Conservation (phyloP, 2,329 filamentous ascomycete species). For the Cordyceps cicadae region DNA sequence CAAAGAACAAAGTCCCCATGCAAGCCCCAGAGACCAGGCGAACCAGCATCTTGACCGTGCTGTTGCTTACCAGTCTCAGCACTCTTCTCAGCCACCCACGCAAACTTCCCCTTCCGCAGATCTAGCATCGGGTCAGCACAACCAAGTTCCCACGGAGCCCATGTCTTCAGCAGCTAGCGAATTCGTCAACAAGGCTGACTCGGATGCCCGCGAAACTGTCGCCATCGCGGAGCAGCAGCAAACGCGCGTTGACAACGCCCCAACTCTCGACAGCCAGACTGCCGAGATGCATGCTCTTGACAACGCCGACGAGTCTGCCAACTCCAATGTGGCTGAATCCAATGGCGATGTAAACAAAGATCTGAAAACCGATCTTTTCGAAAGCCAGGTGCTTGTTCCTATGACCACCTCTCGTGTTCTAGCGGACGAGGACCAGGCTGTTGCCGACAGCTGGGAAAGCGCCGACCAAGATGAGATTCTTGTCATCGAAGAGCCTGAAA, state of each 20-base stretch:
- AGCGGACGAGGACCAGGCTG: constrained; percentile 46
- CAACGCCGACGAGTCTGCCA: constrained; percentile 20
- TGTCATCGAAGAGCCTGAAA: constrained; percentile 57
- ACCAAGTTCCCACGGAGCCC: constrained; percentile 44
- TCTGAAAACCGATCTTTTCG: constrained; percentile 31
- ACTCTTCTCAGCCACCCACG: constrained; percentile 17
- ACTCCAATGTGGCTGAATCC: constrained; percentile 37
- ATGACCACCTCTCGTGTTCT: constrained; percentile 40
- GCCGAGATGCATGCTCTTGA: constrained; percentile 13
- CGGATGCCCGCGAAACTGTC: constrained; percentile 56
- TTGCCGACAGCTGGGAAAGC: constrained; percentile 89
- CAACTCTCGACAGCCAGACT: constrained; percentile 16
- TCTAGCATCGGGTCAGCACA: constrained; percentile 18
- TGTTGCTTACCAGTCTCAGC: constrained; percentile 21
- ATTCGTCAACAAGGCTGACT: constrained; percentile 46
- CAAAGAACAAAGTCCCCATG: constrained; percentile 35
- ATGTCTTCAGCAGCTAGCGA: constrained; percentile 63
- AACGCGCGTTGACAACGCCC: constrained; percentile 38
- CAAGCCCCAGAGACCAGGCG: constrained; percentile 36
- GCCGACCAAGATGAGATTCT: constrained; percentile 64
- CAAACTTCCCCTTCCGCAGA: constrained; percentile 25
- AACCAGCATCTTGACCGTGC: constrained; percentile 30
- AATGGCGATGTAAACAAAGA: constrained; percentile 44
- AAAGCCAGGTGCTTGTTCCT: constrained; percentile 22
- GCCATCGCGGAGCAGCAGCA: constrained; percentile 45